These are phyloP conservation scores for Penicillium sp. DNA, from an alignment of 2,329 filamentous ascomycete species.

Conservation along the genomic window DNA sequence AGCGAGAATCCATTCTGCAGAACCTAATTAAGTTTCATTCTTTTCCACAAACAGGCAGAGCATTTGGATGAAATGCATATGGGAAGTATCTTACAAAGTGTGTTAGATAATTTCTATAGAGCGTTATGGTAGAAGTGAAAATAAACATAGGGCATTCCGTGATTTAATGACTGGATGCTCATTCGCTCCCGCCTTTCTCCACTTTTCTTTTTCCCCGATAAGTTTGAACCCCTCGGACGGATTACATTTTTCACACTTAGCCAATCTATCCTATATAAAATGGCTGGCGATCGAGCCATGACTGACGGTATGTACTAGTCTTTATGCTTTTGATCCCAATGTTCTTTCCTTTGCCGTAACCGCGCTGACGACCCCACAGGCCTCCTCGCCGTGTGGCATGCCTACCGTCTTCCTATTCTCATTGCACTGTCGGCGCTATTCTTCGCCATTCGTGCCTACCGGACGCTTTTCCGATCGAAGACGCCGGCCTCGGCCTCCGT, in stretches of 20 bases:
- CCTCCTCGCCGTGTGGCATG: constrained; percentile 48
- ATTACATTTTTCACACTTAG: background rate
- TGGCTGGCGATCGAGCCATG: background rate
- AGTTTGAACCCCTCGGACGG: background rate
- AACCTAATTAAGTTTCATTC: too few species aligned
- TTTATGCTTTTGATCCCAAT: background rate
- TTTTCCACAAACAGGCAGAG: too few species aligned
- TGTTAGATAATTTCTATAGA: background rate
- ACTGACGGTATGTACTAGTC: background rate
- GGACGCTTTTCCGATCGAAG: constrained; percentile 26
- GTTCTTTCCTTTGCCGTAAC: background rate
- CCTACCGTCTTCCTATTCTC: constrained; percentile 48
- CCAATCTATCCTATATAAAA: background rate
- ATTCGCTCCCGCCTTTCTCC: background rate
- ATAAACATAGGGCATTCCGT: background rate
- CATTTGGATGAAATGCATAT: too few species aligned
- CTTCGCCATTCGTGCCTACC: constrained; percentile 30
- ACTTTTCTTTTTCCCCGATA: background rate
- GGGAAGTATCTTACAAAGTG: too few species aligned
- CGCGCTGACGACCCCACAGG: constrained; percentile 25
- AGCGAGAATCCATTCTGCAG: too few species aligned
- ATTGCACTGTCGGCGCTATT: constrained; percentile 40
- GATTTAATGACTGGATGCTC: background rate
- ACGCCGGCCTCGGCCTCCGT: constrained; percentile 30
- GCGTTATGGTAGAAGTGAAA: background rate